These are phyloP conservation scores for Pulveroboletus sp. DNA, from an alignment of 768 basidiomycete species.

Conservation along the genomic window DNA sequence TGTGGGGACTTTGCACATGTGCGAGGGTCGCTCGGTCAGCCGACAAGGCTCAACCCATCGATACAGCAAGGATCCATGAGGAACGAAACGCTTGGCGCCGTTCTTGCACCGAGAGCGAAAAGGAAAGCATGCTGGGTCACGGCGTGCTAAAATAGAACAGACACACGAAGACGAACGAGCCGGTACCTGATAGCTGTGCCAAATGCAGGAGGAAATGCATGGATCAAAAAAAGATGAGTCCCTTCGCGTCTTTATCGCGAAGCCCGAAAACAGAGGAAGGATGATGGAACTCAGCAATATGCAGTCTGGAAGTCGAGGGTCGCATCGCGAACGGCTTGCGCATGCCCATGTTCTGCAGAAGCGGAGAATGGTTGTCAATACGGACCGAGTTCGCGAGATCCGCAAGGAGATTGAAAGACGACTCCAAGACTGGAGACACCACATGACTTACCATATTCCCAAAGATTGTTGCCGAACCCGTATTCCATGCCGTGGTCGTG, in stretches of 20 bases:
- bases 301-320: slow-evolving; percentile 32
- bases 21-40: no score
- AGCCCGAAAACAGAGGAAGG: not conserved
- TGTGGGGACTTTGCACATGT: no score
- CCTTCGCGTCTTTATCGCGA: not conserved
- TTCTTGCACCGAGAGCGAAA: no score
- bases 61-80: no score
- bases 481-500: slow-evolving; percentile 41
- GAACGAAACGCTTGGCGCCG: no score
- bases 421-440: not conserved
- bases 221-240: not conserved
- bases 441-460: slow-evolving; percentile 58
- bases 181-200: not conserved
- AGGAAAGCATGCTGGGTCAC: no score
- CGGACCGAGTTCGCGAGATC: not conserved
- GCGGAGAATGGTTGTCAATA: not conserved
- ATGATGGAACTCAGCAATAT: slow-evolving; percentile 28
- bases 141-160: not conserved
- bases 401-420: not conserved
- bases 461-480: slow-evolving; percentile 43
- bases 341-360: slow-evolving; percentile 54
- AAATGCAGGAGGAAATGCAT: not conserved
- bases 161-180: not conserved
- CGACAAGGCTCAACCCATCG: no score
- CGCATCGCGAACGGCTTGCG: slow-evolving; percentile 50